A percentile compares a stretch with the other conserved stretches of the same genome.
Evolutionary conservation across 257 asterid species (phyloP).

Genomic region (Nicotiana obtusifolia): DNA sequence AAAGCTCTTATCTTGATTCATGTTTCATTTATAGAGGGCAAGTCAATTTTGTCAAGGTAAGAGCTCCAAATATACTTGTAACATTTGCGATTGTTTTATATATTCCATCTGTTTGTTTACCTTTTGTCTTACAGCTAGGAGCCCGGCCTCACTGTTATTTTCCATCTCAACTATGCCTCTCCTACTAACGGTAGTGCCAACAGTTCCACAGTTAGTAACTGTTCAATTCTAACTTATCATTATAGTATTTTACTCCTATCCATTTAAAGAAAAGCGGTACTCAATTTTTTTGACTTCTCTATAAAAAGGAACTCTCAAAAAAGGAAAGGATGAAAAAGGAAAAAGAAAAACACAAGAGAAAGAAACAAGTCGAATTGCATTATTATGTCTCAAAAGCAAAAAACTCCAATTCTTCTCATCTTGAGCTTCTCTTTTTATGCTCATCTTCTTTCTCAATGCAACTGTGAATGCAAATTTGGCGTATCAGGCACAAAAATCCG

Average conservation of each 20-base stretch:
- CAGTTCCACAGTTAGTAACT: background rate
- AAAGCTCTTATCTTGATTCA: no score
- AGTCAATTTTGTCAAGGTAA: no score
- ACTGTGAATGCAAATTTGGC: background rate
- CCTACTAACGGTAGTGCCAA: background rate
- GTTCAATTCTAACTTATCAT: background rate
- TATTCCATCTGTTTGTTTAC: no score
- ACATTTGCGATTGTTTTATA: no score
- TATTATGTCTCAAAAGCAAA: background rate
- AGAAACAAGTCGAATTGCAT: background rate
- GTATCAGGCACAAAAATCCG: conserved; percentile 5
- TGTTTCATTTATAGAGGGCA: no score
- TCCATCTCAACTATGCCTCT: no score
- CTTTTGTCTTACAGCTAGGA: no score
- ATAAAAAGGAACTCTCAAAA: background rate
- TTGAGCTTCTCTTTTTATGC: background rate
- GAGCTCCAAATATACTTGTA: no score
- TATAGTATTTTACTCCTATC: background rate
- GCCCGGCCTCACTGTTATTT: no score
- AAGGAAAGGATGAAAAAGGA: background rate
- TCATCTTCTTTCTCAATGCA: background rate
- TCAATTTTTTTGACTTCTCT: background rate
- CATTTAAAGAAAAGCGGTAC: background rate
- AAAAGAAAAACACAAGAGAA: background rate
- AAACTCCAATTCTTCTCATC: background rate